Percentiles rank a stretch among this genome's conserved stretches.
phyloP scores from a whole-genome alignment of 1,284 basidiomycete genomes.

The Jaminaea rosea region DNA sequence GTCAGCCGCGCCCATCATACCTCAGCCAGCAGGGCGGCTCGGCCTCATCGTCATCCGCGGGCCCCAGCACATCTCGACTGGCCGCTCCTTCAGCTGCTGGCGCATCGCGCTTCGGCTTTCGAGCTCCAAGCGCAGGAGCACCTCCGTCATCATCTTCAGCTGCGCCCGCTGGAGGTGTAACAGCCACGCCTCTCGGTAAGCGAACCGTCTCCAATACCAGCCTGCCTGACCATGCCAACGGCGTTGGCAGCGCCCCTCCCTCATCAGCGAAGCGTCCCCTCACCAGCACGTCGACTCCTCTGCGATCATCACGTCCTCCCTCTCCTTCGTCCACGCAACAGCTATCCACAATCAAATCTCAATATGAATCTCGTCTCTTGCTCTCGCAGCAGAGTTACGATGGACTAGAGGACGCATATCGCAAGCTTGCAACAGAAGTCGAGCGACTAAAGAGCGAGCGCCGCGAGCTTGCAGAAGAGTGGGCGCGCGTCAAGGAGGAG shows the following conservation, averaged over 20 bases:
- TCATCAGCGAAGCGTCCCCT: neutral
- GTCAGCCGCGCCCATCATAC: too few species aligned
- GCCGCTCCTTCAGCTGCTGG: neutral
- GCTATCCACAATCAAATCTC: neutral
- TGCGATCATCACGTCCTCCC: neutral
- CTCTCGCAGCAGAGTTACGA: neutral
- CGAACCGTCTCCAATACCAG: neutral
- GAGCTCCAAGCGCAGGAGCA: neutral
- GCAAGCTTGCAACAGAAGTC: neutral
- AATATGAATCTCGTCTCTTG: neutral
- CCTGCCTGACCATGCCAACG: neutral
- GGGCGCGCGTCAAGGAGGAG: neutral
- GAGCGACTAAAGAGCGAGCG: neutral
- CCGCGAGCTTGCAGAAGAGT: neutral
- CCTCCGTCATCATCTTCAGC: neutral
- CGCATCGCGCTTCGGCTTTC: neutral
- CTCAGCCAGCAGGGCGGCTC: too few species aligned
- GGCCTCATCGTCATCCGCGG: neutral
- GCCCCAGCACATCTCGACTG: neutral
- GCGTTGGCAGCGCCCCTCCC: neutral
- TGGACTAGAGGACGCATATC: neutral
- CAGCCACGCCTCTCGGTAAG: too few species aligned
- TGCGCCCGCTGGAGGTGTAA: neutral
- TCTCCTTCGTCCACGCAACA: neutral
- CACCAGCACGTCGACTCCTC: neutral